phyloP scores from a whole-genome alignment of 2,329 filamentous ascomycete species.

The Penicillium sp. region DNA sequence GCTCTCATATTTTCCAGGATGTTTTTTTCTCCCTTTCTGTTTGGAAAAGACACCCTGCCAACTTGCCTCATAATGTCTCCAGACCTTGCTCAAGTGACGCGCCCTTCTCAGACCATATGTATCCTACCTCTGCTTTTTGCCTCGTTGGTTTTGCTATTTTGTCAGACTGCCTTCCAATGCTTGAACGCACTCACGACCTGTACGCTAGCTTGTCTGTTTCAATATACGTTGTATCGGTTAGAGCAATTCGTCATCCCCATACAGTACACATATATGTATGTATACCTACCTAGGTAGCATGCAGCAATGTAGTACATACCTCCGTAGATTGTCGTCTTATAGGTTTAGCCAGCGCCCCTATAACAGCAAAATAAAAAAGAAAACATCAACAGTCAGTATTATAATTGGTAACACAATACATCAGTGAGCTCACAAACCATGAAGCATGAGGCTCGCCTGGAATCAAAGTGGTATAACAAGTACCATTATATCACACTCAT shows the following conservation, averaged over 20 bases:
- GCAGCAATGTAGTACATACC: too few species aligned
- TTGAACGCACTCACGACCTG: constrained; percentile 23
- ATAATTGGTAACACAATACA: too few species aligned
- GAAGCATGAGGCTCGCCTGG: background rate
- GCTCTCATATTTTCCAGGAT: background rate
- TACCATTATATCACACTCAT: background rate
- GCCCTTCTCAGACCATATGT: background rate
- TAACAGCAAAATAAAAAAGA: too few species aligned
- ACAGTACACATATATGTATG: too few species aligned
- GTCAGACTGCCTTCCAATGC: constrained; percentile 14
- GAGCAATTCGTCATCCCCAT: background rate
- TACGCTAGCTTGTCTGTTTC: constrained; percentile 20
- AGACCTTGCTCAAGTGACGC: background rate
- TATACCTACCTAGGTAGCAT: too few species aligned
- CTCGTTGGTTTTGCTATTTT: constrained; percentile 1
- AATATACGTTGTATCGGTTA: background rate
- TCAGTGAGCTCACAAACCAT: too few species aligned
- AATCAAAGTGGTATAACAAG: background rate
- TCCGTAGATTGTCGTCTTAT: too few species aligned
- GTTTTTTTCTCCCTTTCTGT: background rate
- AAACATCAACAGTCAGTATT: too few species aligned
- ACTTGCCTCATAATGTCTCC: background rate
- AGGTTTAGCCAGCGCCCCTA: too few species aligned
- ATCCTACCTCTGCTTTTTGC: constrained; percentile 48
- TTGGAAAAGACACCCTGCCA: background rate